Base-by-base conservation (phyloP, 352 stramenopile genomes). In the Aphanomyces cochlioides region DNA sequence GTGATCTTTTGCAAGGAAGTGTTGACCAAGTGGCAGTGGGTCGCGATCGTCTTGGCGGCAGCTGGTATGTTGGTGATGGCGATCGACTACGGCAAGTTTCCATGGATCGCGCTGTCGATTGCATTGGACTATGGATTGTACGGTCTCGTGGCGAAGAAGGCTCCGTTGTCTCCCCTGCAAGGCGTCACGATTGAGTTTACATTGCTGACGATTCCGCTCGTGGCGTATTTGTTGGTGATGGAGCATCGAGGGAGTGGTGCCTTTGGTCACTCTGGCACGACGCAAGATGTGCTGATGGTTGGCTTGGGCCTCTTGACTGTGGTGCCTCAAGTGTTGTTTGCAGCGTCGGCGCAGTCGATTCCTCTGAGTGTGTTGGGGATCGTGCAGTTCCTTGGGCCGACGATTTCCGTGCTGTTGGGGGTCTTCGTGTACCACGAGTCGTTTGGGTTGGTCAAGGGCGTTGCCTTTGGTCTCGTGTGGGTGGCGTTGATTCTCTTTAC, bases 1-100 rank as follows among this genome's bases (percentile, higher is more conserved):
- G 61, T 69, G 7, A 19, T 59, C 61, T 34, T 69, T 15, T 69
- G 54, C 48, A 63, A 37, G 15, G 61, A 69, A 37, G 34, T 17
- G 13, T 10, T 69, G 13, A 47, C 7, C 28, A 12, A 6, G 12
- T 21, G 7, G 39, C 61, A 69, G n/a, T 69, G 61, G 61, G 10
- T 61, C 10, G 21, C 61, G 28, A 45, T 69, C 15, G 61, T 5
- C 7, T 38, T 69, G 6, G 61, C 61, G 12, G 7, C 40, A 7
- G 28, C n/a, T 8, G 61, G 61, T 0, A 47, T 69, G 12, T 4
- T 69, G 10, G 43, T 58, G 3, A 47, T 69, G n/a, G 61, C 61
- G 7, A 61, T 69, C 47, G 61, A 47, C 15, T 69, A 69, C 40
- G 61, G 34, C 45, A 69, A 69, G 48, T 69, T 69, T 45, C 61